Base-by-base conservation (phyloP, 75 land plant species). In the Gnetum montanum region DNA sequence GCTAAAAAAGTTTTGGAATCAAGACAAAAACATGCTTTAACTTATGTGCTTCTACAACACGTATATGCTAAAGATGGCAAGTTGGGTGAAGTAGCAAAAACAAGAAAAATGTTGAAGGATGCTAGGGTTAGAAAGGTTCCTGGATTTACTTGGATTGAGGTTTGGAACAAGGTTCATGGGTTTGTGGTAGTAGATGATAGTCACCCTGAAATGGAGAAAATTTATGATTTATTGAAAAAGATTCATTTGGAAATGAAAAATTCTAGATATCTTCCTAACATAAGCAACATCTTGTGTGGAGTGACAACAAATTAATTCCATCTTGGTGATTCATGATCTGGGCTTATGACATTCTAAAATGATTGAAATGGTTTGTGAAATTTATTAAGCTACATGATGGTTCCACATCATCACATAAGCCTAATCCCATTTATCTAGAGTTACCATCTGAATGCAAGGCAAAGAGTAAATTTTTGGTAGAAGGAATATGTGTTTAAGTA, bases 41-140 rank as follows among this genome's bases (percentile, higher is more conserved):
- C 20, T 6, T 34, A 63, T 58, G 24, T 58, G 3, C 43, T 24
- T 28, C 45, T 59, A 12, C 58, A 34, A 10, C 57, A 49, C 31
- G 31, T 56, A n/a, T 62, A 49, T 49, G 52, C 52, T 28, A 31
- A 24, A 29, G 33, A n/a, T 16, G 52, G 52, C 31, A 27, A 10
- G 52, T 49, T 29, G 31, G 33, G 4, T 29, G 33, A 49, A 3
- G 52, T 49, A 24, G 28, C 27, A 49, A 49, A 27, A 31, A 19
- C 16, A 13, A 24, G 52, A 27, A 29, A 27, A 28, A 28, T 27
- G 52, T 28, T 49, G 52, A 49, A 13, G 6, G 28, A 49, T 29
- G 29, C 19, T n/a, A 27, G n/a, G 13, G 27, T 29, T 24, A 27
- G n/a, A 29, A 49, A 49, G 31, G 29, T 26, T 28, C 33, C 52